These are phyloP conservation scores for Ettlia oleoabundans DNA, from an alignment of 139 green algal species.

Conservation along the genomic window DNA sequence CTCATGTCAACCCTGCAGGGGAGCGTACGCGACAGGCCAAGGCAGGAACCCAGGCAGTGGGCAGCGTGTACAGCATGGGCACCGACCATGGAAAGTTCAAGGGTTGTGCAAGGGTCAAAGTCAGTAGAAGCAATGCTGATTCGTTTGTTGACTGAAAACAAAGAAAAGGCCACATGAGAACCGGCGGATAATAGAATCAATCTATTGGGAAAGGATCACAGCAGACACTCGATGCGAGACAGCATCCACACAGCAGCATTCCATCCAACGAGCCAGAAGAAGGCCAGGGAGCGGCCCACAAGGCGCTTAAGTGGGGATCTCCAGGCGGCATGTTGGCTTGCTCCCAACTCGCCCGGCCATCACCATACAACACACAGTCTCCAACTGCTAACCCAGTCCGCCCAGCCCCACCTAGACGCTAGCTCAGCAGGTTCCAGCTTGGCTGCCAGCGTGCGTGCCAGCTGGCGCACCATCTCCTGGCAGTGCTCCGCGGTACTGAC, in stretches of 20 bases:
- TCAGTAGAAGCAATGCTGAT: not conserved
- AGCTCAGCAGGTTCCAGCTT: constrained; percentile 65
- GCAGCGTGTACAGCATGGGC: not conserved
- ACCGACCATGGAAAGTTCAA: too few species aligned
- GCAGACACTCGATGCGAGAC: too few species aligned
- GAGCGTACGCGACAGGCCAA: not conserved
- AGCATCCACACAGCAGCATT: too few species aligned
- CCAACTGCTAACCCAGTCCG: not conserved
- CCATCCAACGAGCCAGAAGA: too few species aligned
- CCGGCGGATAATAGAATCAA: too few species aligned
- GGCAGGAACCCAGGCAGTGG: not conserved
- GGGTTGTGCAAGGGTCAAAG: too few species aligned
- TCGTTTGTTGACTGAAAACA: not conserved
- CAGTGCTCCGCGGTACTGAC: constrained; percentile 96
- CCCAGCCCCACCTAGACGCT: constrained; percentile 5
- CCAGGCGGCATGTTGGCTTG: too few species aligned
- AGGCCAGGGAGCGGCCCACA: too few species aligned
- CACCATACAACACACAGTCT: not conserved
- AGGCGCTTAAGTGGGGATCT: too few species aligned
- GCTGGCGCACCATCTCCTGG: constrained; percentile 66
- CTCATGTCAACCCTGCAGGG: constrained; percentile 71
- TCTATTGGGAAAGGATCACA: too few species aligned
- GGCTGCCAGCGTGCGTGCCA: constrained; percentile 64
- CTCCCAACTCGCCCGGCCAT: too few species aligned
- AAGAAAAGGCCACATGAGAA: too few species aligned